Evolutionary conservation across 768 basidiomycete species (phyloP), one percentile per base, ranked within the genome.

Genomic region (Porphyrellus cyaneotinctus): DNA sequence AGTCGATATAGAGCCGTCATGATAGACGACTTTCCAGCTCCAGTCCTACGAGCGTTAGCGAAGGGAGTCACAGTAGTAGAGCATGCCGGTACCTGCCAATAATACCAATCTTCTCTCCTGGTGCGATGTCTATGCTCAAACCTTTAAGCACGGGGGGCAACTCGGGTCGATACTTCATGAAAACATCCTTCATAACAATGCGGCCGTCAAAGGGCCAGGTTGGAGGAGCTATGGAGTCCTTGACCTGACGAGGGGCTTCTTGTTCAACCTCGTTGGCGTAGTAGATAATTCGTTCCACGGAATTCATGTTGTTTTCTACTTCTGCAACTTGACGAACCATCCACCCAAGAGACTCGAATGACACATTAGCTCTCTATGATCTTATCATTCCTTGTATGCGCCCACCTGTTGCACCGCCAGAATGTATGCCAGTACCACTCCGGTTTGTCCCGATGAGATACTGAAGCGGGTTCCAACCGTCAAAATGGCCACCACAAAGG

Each of bases 271-370:
- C 78, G 18, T 79, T 78, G 37, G 86, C 84, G 61, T 97, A 97
- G 64, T 92, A 81, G 4, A 91, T 72, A 17, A 97, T 76, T 23
- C 94, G 85, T 65, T 91, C 88, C 9, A 90, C 87, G n/a, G 84
- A 82, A 65, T 92, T 92, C 89, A 95, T 93, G 68, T 94, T 81
- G 68, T 97, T 95, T 69, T 95, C 92, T 12, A 94, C 85, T 65
- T 95, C 92, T 3, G 88, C 84, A 35, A 76, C 78, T 68, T 90
- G 88, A 10, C 87, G 82, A 37, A 88, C 80, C 68, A 89, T 78
- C 83, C 82, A 90, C 20, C 82, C 82, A 58, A 91, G 88, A 0
- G 76, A 58, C 82, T 85, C 22, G 28, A 32, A 30, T 33, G 37
- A n/a, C 1, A 28, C 4, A 33, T 62, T 11, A 62, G 52, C 36